Conservation (phyloP, 108 stramenopile genomes). For the Cylindrotheca fusiformis region DNA sequence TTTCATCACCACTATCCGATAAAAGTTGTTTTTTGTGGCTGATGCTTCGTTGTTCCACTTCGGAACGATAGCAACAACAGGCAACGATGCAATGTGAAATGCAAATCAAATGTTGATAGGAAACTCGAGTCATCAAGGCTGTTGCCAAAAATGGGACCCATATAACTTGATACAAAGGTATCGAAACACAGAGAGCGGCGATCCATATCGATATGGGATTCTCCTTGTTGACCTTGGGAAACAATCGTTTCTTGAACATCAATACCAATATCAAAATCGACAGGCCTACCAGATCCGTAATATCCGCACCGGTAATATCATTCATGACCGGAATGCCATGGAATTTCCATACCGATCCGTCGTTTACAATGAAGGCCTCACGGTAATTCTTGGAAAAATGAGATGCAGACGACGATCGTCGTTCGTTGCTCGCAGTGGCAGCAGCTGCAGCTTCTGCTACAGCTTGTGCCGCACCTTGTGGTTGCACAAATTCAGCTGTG, state of each 20-base stretch:
- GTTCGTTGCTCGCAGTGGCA: no score
- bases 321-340: conserved; percentile 12
- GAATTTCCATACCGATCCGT: conserved; percentile 1
- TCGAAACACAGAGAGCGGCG: conserved; percentile 11
- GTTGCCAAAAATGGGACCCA: conserved; percentile 25
- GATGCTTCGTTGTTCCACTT: conserved; percentile 14
- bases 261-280: conserved; percentile 8
- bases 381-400: conserved; percentile 14
- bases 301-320: conserved; percentile 15
- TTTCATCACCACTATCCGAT: no score
- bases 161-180: conserved; percentile 9
- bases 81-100: conserved; percentile 32
- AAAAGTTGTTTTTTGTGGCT: no score
- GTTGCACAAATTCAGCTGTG: no score
- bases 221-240: conserved; percentile 3
- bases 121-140: conserved; percentile 22
- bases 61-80: conserved; percentile 22
- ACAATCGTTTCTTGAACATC: conserved; percentile 7
- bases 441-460: no score
- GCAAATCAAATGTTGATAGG: conserved; percentile 26
- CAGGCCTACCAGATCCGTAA: not conserved
- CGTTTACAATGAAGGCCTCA: not conserved
- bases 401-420: conserved; percentile 16
- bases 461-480: no score
- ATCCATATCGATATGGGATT: conserved; percentile 14